Percentiles rank a stretch among this genome's conserved stretches.
phyloP scores from a whole-genome alignment of 163 green algal species.

The Scenedesmus sp. region DNA sequence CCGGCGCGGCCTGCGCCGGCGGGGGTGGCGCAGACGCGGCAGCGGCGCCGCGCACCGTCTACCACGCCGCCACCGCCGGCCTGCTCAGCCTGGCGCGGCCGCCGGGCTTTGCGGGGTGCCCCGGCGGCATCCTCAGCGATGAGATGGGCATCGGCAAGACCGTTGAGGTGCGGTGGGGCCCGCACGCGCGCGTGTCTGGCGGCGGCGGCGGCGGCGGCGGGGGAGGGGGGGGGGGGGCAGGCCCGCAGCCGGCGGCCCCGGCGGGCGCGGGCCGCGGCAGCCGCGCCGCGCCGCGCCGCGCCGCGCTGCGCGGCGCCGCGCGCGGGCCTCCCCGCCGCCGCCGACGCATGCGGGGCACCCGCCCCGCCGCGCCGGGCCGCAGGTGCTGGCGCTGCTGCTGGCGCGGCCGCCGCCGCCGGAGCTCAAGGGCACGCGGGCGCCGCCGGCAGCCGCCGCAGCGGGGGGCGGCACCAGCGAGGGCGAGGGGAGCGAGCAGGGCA shows the following conservation, averaged over 20 bases:
- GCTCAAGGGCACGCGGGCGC: not conserved
- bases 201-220: too few relatives aligned
- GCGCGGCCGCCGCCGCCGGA: slow-evolving; percentile 28
- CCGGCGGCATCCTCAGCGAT: slow-evolving; percentile 51
- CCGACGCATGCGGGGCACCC: too few relatives aligned
- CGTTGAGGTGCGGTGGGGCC: not conserved
- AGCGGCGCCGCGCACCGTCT: not conserved
- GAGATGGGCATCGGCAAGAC: slow-evolving; percentile 54
- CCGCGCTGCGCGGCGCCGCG: too few relatives aligned
- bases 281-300: too few relatives aligned
- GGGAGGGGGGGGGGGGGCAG: too few relatives aligned
- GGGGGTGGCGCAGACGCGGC: too few relatives aligned
- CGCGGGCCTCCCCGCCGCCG: too few relatives aligned
- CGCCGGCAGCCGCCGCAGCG: not conserved
- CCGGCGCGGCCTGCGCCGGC: too few relatives aligned
- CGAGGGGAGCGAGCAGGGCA: not conserved
- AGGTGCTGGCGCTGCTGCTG: slow-evolving; percentile 60
- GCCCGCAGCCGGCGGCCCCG: too few relatives aligned
- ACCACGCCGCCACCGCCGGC: slow-evolving; percentile 11
- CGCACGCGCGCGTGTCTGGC: too few relatives aligned
- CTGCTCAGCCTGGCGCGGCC: slow-evolving; percentile 19
- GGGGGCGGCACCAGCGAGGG: not conserved
- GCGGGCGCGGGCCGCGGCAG: too few relatives aligned
- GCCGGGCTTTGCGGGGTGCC: not conserved
- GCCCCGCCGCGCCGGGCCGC: too few relatives aligned